phyloP scores from a whole-genome alignment of 495 filamentous ascomycete species.

The Tuber calosporum region DNA sequence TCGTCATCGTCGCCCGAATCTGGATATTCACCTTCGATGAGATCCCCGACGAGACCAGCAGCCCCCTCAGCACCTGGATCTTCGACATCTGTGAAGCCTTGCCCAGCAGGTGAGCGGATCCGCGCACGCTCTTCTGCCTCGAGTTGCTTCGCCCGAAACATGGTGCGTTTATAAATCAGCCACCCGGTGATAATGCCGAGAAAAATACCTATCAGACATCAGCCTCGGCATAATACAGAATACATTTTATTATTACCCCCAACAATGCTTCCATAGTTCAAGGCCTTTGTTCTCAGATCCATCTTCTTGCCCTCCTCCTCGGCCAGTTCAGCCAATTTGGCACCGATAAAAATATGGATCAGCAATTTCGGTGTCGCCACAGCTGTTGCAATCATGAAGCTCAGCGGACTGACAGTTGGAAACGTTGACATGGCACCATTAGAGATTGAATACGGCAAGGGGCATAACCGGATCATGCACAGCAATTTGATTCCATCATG shows the following conservation, averaged over 20 bases:
- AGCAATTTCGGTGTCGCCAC: slow-evolving; percentile 72
- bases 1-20: slow-evolving; percentile 27
- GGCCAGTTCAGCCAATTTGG: slow-evolving; percentile 65
- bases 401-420: slow-evolving; percentile 68
- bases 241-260: slow-evolving; percentile 45
- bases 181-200: slow-evolving; percentile 70
- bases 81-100: slow-evolving; percentile 40
- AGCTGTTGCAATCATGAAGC: slow-evolving; percentile 75
- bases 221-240: not conserved
- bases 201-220: slow-evolving; percentile 41
- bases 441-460: slow-evolving; percentile 86
- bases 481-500: slow-evolving; percentile 84
- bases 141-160: slow-evolving; percentile 73
- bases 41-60: slow-evolving; percentile 18
- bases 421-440: slow-evolving; percentile 94
- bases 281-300: slow-evolving; percentile 57
- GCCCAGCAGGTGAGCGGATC: slow-evolving; percentile 39
- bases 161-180: slow-evolving; percentile 79
- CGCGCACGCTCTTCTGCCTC: slow-evolving; percentile 68
- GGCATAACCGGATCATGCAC: slow-evolving; percentile 87
- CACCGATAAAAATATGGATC: slow-evolving; percentile 89
- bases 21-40: slow-evolving; percentile 38
- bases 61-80: slow-evolving; percentile 27
- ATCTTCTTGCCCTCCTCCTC: slow-evolving; percentile 55
- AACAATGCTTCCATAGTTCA: slow-evolving; percentile 78